phyloP scores from a whole-genome alignment of 441 rosid genomes.

The Erodium chrysanthum region DNA sequence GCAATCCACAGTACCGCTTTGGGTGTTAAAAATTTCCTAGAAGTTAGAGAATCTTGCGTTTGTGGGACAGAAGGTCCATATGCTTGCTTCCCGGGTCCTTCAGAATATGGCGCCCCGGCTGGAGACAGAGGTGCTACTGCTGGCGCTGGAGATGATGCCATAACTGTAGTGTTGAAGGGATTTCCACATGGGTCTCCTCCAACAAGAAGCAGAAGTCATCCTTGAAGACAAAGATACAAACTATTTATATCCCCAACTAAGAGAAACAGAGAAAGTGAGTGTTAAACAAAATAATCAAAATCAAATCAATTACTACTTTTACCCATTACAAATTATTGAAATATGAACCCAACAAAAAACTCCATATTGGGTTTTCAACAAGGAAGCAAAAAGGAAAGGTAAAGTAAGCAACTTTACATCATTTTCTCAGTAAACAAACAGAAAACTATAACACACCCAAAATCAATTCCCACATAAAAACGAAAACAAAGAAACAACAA shows the following conservation, averaged over 20 bases:
- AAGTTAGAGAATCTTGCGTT: slow-evolving; percentile 30
- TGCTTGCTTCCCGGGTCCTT: slow-evolving; percentile 13
- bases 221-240: slow-evolving; percentile 49
- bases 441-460: slow-evolving; percentile 1
- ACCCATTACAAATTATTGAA: background rate
- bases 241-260: slow-evolving; percentile 62
- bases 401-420: slow-evolving; percentile 13
- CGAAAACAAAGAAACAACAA: background rate
- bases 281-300: background rate
- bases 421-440: slow-evolving; percentile 18
- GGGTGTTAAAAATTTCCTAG: slow-evolving; percentile 31
- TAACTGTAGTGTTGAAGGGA: slow-evolving; percentile 68
- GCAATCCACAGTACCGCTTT: slow-evolving; percentile 33
- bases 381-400: background rate
- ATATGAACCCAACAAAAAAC: background rate
- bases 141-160: slow-evolving; percentile 45
- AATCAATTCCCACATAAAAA: background rate
- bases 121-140: slow-evolving; percentile 25
- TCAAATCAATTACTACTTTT: background rate
- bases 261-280: background rate
- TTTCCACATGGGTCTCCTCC: slow-evolving; percentile 99
- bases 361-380: background rate
- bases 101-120: slow-evolving; percentile 41
- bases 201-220: slow-evolving; percentile 57
- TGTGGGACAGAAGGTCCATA: slow-evolving; percentile 29